Conservation (phyloP, 129 eudicot genomes). For the Calendula officinalis region DNA sequence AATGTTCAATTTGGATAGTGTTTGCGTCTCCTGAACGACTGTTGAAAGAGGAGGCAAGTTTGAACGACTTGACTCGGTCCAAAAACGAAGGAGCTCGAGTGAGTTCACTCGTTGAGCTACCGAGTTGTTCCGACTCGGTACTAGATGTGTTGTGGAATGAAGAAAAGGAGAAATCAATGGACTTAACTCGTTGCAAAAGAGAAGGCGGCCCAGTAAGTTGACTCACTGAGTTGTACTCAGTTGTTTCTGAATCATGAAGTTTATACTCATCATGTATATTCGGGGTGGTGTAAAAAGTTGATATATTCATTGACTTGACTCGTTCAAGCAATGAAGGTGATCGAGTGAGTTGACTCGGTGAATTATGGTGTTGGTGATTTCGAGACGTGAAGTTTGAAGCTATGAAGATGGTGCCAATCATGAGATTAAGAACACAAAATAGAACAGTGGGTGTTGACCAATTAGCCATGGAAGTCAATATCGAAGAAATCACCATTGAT, state of each 20-base stretch:
- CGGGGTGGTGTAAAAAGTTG: conserved; percentile 18
- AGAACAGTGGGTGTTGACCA: conserved; percentile 54
- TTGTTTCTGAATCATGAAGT: neutral
- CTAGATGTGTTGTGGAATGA: conserved; percentile 5
- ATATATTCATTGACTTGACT: conserved; percentile 44
- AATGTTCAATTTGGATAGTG: neutral
- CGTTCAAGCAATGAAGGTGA: conserved; percentile 41
- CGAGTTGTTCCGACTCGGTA: conserved; percentile 14
- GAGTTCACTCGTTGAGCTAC: conserved; percentile 2
- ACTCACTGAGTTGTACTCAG: conserved; percentile 9
- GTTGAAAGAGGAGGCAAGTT: conserved; percentile 14
- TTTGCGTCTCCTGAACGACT: neutral
- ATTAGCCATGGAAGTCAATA: conserved; percentile 28
- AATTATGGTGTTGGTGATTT: neutral
- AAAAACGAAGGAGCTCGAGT: conserved; percentile 16
- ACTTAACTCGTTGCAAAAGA: conserved; percentile 46
- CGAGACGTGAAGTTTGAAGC: conserved; percentile 36
- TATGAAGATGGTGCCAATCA: conserved; percentile 46
- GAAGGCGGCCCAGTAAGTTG: conserved; percentile 35
- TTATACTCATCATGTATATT: conserved; percentile 22
- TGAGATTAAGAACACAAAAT: conserved; percentile 59
- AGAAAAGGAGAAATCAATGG: conserved; percentile 37
- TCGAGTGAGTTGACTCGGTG: conserved; percentile 28
- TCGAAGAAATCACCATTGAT: conserved; percentile 27
- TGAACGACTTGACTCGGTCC: conserved; percentile 41